phyloP scores from a whole-genome alignment of 495 filamentous ascomycete genomes.

The Clavariopsis aquatica region DNA sequence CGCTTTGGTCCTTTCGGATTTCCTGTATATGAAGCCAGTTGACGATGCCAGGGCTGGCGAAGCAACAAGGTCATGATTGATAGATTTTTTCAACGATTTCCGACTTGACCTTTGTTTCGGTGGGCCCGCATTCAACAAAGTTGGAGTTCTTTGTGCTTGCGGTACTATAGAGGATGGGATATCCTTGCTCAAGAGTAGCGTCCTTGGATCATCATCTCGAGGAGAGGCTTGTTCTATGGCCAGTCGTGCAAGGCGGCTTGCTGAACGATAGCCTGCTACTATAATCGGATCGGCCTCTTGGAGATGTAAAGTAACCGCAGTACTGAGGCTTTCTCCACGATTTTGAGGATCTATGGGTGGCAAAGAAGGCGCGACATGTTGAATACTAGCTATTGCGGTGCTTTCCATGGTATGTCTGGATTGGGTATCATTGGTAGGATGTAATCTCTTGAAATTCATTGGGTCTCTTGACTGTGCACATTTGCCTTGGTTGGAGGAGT shows the following conservation, averaged over 20 bases:
- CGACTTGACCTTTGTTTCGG: not conserved
- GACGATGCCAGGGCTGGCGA: slow-evolving; percentile 20
- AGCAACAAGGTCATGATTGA: slow-evolving; percentile 2
- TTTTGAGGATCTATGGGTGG: not conserved
- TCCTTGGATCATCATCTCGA: not conserved
- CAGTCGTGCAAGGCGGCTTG: slow-evolving; percentile 2
- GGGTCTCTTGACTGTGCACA: not conserved
- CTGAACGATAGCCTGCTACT: slow-evolving; percentile 16
- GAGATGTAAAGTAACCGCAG: not conserved
- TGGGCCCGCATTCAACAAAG: not conserved
- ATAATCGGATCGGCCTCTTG: slow-evolving; percentile 1
- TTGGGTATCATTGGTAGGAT: not conserved
- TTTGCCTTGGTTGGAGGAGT: not conserved
- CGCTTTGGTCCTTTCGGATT: not conserved
- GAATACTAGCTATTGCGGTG: not conserved
- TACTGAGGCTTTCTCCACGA: not conserved
- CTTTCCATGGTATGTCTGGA: not conserved
- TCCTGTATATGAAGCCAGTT: slow-evolving; percentile 20
- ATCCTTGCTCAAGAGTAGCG: not conserved
- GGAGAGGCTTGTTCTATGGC: not conserved
- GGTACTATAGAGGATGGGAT: slow-evolving; percentile 15
- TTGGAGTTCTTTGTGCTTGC: slow-evolving; percentile 3
- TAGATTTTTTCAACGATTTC: not conserved
- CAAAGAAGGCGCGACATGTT: not conserved
- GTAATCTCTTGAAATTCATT: too few species aligned